Conservation (phyloP, 2,329 filamentous ascomycete genomes). For the Microascus cirrosus region DNA sequence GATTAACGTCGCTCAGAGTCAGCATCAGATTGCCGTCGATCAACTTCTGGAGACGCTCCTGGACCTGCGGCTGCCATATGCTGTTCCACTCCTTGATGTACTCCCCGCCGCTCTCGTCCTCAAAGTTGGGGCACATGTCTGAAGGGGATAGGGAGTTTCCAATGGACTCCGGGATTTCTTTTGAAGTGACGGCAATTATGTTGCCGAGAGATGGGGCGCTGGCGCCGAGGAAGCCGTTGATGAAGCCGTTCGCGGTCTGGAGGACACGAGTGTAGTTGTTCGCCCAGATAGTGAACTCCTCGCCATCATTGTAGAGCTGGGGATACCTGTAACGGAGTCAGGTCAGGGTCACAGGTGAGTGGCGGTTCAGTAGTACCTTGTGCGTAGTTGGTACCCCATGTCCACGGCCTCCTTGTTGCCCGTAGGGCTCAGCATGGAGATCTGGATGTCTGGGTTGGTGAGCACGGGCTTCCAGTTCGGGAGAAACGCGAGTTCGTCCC, state of each 20-base stretch:
- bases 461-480: constrained; percentile 46
- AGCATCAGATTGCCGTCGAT: constrained; percentile 44
- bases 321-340: constrained; percentile 22
- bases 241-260: constrained; percentile 50
- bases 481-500: constrained; percentile 43
- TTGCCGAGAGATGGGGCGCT: constrained; percentile 40
- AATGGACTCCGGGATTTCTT: constrained; percentile 35
- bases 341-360: too few species aligned
- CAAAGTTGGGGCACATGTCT: constrained; percentile 50
- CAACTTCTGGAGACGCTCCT: constrained; percentile 39
- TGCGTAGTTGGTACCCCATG: constrained; percentile 40
- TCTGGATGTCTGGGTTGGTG: constrained; percentile 40
- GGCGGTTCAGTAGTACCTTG: constrained; percentile 15
- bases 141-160: constrained; percentile 54
- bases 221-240: constrained; percentile 48
- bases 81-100: constrained; percentile 33
- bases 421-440: constrained; percentile 47
- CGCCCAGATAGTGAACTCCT: constrained; percentile 48
- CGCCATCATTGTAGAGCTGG: constrained; percentile 35
- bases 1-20: constrained; percentile 37
- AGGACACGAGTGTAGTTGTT: constrained; percentile 56
- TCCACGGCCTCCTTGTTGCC: constrained; percentile 51
- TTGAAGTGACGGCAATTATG: constrained; percentile 46
- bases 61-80: constrained; percentile 41
- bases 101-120: constrained; percentile 37